phyloP scores from a whole-genome alignment of 2,329 filamentous ascomycete genomes.

The Stachybotrys echinatus region DNA sequence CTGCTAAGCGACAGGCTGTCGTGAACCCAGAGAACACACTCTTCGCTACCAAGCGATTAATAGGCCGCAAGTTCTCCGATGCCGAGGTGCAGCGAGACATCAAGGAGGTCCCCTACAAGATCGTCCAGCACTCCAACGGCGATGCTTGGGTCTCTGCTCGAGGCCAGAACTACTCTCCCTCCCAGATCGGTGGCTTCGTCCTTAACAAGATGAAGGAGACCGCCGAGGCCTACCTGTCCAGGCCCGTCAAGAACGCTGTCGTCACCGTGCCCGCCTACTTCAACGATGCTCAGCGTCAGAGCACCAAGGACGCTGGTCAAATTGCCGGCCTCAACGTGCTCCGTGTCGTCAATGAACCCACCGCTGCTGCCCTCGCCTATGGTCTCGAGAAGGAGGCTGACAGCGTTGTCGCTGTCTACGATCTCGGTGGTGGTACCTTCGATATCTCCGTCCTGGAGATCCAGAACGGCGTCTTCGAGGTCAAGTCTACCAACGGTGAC shows the following conservation, averaged over 20 bases:
- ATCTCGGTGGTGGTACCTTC: slow-evolving; percentile 97
- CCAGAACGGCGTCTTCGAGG: slow-evolving; percentile 96
- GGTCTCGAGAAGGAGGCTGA: slow-evolving; percentile 93
- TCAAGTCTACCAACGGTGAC: slow-evolving; percentile 98
- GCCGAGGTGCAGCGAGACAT: slow-evolving; percentile 92
- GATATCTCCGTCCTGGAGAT: slow-evolving; percentile 98
- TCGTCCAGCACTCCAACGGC: slow-evolving; percentile 92
- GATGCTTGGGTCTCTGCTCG: slow-evolving; percentile 95
- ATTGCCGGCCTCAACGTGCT: slow-evolving; percentile 95
- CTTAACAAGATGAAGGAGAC: slow-evolving; percentile 99
- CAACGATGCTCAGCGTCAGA: slow-evolving; percentile 97
- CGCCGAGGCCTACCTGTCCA: slow-evolving; percentile 86
- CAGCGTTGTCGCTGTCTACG: slow-evolving; percentile 88
- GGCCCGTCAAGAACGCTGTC: slow-evolving; percentile 89
- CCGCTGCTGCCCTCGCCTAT: slow-evolving; percentile 90
- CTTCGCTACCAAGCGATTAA: slow-evolving; percentile 97
- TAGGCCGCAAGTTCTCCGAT: slow-evolving; percentile 95
- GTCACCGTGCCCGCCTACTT: slow-evolving; percentile 98
- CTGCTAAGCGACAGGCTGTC: slow-evolving; percentile 95
- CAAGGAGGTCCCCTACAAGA: slow-evolving; percentile 98
- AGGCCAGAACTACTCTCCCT: slow-evolving; percentile 93
- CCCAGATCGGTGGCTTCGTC: slow-evolving; percentile 95
- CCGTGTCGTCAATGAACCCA: slow-evolving; percentile 97
- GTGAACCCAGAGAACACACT: slow-evolving; percentile 98
- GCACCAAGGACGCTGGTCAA: slow-evolving; percentile 96